Base-by-base conservation (phyloP, 2,329 filamentous ascomycete genomes). In the Stachybotrys elegans region DNA sequence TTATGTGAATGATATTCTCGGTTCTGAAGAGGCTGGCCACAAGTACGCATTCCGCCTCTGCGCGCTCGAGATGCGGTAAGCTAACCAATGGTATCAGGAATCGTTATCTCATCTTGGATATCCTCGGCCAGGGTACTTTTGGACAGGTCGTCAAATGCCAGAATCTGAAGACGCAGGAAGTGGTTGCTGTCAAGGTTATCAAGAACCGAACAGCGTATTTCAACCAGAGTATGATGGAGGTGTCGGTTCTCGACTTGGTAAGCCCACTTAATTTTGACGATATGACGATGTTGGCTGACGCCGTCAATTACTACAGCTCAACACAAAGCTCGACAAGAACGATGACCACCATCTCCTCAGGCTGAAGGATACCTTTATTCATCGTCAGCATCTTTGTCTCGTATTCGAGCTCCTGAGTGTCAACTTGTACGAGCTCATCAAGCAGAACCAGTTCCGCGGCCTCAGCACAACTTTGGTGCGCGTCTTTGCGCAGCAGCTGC, bases 151-250 rank as follows among this genome's bases (percentile, higher is more conserved):
- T 98, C 48, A 98, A 98, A 67, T 98, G 93, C 62, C 93, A 98
- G 66, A 98, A 98, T 58, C 69, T 98, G 57, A 96, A 95, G 70
- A 97, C 93, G 1, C 91, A 96, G 64, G 93, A 98, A 68, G 93
- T 98, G 31, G 93, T 98, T 36, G 93, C 93, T 4, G 93, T 98
- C 54, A 98, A 98, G 70, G 93, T 98, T 43, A 93, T 98, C 71
- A 98, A 98, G 71, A 98, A 98, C 67, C 84, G 92, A 58, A 98
- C 93, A 2, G 93, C 93, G 29, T 98, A 98, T 66, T 98, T 98
- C 73, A 98, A 98, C 62, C 93, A 98, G 67, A 97, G 93, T 66
- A 98, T 98, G 93, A 98, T 98, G 93, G 93, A 98, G 63, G 93
- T 98, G 23, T 98, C 93, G 2, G 93, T 98, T 20, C 75, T 98